Conservation (phyloP, 2,329 filamentous ascomycete genomes). For the Plenodomus tracheiphilus region DNA sequence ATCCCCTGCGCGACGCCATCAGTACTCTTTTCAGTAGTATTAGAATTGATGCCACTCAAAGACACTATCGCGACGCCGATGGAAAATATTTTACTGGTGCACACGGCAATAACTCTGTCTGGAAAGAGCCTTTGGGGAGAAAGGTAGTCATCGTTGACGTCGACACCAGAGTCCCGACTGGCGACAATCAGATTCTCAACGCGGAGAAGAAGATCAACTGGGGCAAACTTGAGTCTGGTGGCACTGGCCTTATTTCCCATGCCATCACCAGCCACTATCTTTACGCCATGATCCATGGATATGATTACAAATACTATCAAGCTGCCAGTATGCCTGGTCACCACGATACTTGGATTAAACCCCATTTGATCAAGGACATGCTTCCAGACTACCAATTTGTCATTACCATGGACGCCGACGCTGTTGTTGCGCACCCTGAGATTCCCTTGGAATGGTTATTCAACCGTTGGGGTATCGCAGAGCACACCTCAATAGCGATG, state of each 20-base stretch:
- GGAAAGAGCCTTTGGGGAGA: not conserved
- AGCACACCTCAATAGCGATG: conserved; percentile 46
- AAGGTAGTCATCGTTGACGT: not conserved
- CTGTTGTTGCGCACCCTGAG: conserved; percentile 45
- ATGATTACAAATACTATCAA: not conserved
- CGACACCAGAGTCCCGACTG: not conserved
- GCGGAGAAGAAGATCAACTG: not conserved
- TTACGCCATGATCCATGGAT: not conserved
- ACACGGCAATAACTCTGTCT: not conserved
- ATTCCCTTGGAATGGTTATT: conserved; percentile 52
- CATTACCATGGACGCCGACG: conserved; percentile 50
- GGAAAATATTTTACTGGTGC: conserved; percentile 1
- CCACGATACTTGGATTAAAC: not conserved
- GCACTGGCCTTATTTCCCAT: not conserved
- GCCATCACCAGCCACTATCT: not conserved
- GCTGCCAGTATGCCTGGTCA: not conserved
- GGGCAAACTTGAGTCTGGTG: not conserved
- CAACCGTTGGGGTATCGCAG: conserved; percentile 48
- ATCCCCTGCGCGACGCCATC: conserved; percentile 2
- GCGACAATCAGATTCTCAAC: not conserved
- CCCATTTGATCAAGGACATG: not conserved
- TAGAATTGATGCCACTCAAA: not conserved
- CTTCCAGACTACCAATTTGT: conserved; percentile 31
- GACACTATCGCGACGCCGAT: conserved; percentile 1
- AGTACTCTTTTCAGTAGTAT: not conserved